These are phyloP conservation scores for Lyophyllum semitale DNA, from an alignment of 768 basidiomycete species.

Conservation along the genomic window DNA sequence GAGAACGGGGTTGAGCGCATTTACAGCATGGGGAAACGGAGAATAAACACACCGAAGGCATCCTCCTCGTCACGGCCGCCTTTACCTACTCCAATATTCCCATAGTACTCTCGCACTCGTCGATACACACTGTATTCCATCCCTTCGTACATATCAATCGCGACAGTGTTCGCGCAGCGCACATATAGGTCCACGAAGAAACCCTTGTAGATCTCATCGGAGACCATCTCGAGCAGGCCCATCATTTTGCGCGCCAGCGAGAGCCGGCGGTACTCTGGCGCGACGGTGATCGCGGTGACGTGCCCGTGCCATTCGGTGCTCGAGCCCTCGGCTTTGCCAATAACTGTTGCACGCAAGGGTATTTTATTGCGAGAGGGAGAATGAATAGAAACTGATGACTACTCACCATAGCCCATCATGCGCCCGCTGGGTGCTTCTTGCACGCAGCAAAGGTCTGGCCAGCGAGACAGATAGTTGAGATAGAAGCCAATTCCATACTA, in stretches of 20 bases:
- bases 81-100: conserved; percentile 71
- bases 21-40: neutral
- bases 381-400: conserved; percentile 6
- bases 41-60: conserved; percentile 77
- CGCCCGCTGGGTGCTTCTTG: conserved; percentile 80
- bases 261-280: conserved; percentile 89
- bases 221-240: conserved; percentile 81
- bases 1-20: neutral
- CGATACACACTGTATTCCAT: conserved; percentile 93
- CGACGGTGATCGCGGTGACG: conserved; percentile 92
- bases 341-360: conserved; percentile 41
- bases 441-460: conserved; percentile 89
- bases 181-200: conserved; percentile 97
- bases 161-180: conserved; percentile 81
- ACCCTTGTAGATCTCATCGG: conserved; percentile 77
- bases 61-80: conserved; percentile 86
- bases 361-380: neutral
- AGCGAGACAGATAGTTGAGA: conserved; percentile 82
- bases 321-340: conserved; percentile 90
- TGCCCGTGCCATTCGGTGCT: conserved; percentile 87
- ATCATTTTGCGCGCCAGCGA: conserved; percentile 88
- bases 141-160: conserved; percentile 90
- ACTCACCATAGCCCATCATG: conserved; percentile 92
- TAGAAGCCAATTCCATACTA: conserved; percentile 92
- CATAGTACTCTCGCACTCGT: conserved; percentile 89